Conservation (phyloP, 192 early-diverging fungal genomes). For the Gaertneriomyces sp. region DNA sequence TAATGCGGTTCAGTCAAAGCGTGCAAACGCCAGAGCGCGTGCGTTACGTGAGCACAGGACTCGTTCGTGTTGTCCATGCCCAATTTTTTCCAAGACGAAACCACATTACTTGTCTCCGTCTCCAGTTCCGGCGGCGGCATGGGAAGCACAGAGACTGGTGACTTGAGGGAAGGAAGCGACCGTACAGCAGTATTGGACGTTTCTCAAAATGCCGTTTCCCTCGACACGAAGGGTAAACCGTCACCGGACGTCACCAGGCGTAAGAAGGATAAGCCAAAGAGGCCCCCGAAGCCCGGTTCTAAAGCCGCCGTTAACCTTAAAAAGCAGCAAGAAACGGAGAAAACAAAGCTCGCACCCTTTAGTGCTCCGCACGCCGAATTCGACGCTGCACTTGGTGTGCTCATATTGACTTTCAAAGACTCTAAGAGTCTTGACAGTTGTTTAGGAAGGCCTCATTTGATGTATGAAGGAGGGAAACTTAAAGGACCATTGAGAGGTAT, state of each 20-base stretch:
- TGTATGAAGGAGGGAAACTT: conserved; percentile 43
- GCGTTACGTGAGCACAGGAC: too few species aligned
- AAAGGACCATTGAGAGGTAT: conserved; percentile 52
- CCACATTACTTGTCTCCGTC: too few species aligned
- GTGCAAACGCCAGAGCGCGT: too few species aligned
- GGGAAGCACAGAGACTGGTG: too few species aligned
- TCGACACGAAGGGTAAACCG: neutral
- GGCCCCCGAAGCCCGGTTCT: conserved; percentile 39
- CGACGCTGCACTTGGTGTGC: conserved; percentile 9
- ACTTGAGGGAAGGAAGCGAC: neutral
- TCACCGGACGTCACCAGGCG: neutral
- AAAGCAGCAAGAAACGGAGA: conserved; percentile 10
- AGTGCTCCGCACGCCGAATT: conserved; percentile 4
- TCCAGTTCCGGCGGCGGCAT: too few species aligned
- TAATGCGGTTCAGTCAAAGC: too few species aligned
- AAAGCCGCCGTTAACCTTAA: conserved; percentile 27
- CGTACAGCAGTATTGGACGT: neutral
- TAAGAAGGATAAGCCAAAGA: conserved; percentile 19
- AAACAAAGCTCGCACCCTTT: conserved; percentile 5
- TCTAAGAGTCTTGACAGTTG: conserved; percentile 22
- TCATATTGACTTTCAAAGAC: conserved; percentile 34
- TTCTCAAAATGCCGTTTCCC: neutral
- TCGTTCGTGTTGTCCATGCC: too few species aligned
- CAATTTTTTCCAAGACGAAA: too few species aligned
- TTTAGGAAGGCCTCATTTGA: conserved; percentile 41